Evolutionary conservation across 192 early-diverging fungal species (phyloP).

Genomic region (Dimargaris xerosporica): DNA sequence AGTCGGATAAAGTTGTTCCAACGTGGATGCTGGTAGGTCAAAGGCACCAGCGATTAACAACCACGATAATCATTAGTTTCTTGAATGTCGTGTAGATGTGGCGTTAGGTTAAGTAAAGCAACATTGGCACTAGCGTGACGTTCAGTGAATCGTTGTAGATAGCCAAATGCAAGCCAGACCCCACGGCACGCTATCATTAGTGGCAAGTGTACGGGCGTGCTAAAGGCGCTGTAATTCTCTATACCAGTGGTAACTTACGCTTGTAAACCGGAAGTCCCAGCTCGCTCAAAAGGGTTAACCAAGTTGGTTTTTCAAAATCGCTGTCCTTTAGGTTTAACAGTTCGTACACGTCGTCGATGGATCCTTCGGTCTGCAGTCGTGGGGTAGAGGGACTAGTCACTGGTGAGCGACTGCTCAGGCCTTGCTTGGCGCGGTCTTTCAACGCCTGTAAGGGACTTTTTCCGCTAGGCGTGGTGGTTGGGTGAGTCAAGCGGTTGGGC

Average conservation of each 20-base stretch:
- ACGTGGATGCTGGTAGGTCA: neutral
- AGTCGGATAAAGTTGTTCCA: slow-evolving; percentile 4
- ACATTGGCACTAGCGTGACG: neutral
- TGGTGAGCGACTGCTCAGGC: too few species aligned
- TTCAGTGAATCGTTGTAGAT: too few species aligned
- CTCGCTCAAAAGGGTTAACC: slow-evolving; percentile 24
- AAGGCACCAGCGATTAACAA: too few species aligned
- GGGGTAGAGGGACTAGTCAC: neutral
- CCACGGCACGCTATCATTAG: too few species aligned
- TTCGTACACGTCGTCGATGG: neutral
- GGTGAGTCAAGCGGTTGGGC: neutral
- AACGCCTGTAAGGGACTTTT: neutral
- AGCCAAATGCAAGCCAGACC: too few species aligned
- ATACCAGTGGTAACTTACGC: neutral
- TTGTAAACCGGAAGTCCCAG: slow-evolving; percentile 20
- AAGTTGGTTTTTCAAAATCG: slow-evolving; percentile 27
- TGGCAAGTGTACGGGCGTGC: neutral
- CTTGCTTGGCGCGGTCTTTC: too few species aligned
- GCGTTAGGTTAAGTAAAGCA: neutral
- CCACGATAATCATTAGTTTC: neutral
- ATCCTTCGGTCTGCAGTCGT: neutral
- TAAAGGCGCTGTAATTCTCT: neutral
- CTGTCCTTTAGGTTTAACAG: slow-evolving; percentile 11
- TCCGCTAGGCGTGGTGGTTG: neutral
- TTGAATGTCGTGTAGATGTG: neutral